Base-by-base conservation (phyloP, 2,329 filamentous ascomycete species). In the Ophiostoma perfectum region DNA sequence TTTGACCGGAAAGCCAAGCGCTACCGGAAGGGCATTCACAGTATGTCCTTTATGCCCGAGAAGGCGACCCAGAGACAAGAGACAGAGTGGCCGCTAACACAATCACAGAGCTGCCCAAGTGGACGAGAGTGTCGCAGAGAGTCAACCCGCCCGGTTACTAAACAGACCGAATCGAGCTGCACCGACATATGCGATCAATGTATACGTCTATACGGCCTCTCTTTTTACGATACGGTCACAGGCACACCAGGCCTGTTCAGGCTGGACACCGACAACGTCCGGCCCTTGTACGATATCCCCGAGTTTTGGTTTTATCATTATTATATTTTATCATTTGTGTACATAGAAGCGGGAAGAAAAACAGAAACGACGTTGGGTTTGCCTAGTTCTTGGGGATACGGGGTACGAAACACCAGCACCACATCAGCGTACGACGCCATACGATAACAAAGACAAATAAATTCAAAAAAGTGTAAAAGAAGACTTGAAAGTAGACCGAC, bases 11-110 rank as follows among this genome's bases (percentile, higher is more conserved):
- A 98, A 80, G 93, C 91, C 78, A 96, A 93, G 87, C 89, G 87
- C 75, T 99, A 98, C 79, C 85, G 95, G 77, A 99, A 99, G 87
- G 92, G 93, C 68, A 93, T 99, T 78, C 94, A 98, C 81, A 98
- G 93, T 97, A 85, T 75, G 92, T 87, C 27, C 27, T 27, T 2
- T 27, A 27, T 68, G n/a, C 5, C 49, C 12, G 39, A 8, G 41
- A 18, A 52, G 38, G 49, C 42, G 1, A 9, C n/a, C n/a, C 16
- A 52, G 16, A 52, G 11, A 18, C 14, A 36, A 67, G 55, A 27
- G 1, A 11, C 36, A 44, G 64, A 55, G 5, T 3, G 55, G 18
- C 18, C n/a, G 64, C 9, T 39, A 12, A n/a, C 55, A 72, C 52
- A 6, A 16, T n/a, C 38, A 45, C 74, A 93, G 91, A 93, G 78